Conservation (phyloP, 495 filamentous ascomycete species). For the Cercophora newfieldiana region DNA sequence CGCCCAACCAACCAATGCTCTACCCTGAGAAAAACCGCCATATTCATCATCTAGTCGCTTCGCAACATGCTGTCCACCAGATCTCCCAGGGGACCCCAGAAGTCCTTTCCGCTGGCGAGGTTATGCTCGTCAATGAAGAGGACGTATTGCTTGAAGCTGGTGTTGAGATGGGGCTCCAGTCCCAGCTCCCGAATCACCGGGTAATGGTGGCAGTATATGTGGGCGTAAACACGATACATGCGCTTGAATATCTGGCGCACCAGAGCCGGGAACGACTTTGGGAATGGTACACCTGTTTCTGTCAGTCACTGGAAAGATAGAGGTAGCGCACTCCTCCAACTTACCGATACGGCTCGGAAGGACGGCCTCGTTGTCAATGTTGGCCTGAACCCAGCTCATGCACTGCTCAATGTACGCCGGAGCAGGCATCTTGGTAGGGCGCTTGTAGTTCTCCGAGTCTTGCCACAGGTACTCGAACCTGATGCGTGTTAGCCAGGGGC, state of each 20-base stretch:
- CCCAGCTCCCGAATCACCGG: constrained; percentile 93
- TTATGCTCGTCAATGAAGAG: constrained; percentile 93
- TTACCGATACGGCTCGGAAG: constrained; percentile 89
- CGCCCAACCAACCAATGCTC: constrained; percentile 12
- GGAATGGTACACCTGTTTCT: constrained; percentile 81
- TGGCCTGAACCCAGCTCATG: constrained; percentile 93
- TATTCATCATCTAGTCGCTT: constrained; percentile 63
- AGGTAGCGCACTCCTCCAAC: constrained; percentile 12
- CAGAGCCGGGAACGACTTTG: constrained; percentile 83
- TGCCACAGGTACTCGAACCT: constrained; percentile 99
- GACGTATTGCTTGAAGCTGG: constrained; percentile 99
- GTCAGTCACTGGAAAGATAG: constrained; percentile 1
- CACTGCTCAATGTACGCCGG: constrained; percentile 96
- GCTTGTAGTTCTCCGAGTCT: constrained; percentile 87
- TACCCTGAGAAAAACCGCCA: neutral
- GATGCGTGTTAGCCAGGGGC: constrained; percentile 15
- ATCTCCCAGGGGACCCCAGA: constrained; percentile 95
- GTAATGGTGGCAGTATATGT: constrained; percentile 99
- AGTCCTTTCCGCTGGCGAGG: constrained; percentile 89
- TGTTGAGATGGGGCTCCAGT: constrained; percentile 96
- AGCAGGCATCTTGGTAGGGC: constrained; percentile 96
- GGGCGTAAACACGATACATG: constrained; percentile 96
- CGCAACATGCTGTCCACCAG: constrained; percentile 95
- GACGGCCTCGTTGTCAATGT: constrained; percentile 93
- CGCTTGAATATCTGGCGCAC: constrained; percentile 96